Base-by-base conservation (phyloP, 106 monocot genomes). In the Dioscorea zingiberensis region DNA sequence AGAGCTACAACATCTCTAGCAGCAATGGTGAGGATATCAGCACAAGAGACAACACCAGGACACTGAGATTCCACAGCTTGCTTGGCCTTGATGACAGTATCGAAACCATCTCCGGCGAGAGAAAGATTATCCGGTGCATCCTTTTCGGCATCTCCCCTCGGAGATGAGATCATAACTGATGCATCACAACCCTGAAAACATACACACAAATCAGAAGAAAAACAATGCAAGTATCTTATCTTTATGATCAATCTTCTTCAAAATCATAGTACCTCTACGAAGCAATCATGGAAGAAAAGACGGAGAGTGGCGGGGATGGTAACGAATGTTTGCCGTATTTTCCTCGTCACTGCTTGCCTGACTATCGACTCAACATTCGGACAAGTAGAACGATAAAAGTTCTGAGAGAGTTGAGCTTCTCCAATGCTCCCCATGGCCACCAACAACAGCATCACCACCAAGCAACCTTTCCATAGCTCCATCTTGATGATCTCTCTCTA, bases 91-190 rank as follows among this genome's bases (percentile, higher is more conserved):
- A 71, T 48, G 21, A 85, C 73, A 19, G 85, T 85, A 71, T 85
- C 85, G 47, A 85, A 85, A 27, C 81, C 85, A 32, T 85, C 85
- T 10, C 86, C 86, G 56, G 86, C 86, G 46, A 87, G 86, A 9
- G 86, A 87, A 23, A 67, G 44, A 44, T 87, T 83, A 27, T 87
- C 86, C 9, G 68, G 45, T 4, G 82, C 59, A 61, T 87, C 86
- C 69, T 83, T 87, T 73, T 87, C 86, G 22, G 86, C 82, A 58
- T 87, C 82, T 6, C 59, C 25, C 0, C 51, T 75, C 3, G 71
- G 82, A 3, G 86, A 82, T 23, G 60, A 46, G 13, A 87, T 74
- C 65, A 87, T n/a, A 13, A 79, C 70, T 13, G 86, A 82, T 3
- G 82, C 86, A 61, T 87, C 79, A 27, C 82, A 76, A 3, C 86